These are phyloP conservation scores for Asterochloris sp. DNA, from an alignment of 139 green algal species.

Conservation along the genomic window DNA sequence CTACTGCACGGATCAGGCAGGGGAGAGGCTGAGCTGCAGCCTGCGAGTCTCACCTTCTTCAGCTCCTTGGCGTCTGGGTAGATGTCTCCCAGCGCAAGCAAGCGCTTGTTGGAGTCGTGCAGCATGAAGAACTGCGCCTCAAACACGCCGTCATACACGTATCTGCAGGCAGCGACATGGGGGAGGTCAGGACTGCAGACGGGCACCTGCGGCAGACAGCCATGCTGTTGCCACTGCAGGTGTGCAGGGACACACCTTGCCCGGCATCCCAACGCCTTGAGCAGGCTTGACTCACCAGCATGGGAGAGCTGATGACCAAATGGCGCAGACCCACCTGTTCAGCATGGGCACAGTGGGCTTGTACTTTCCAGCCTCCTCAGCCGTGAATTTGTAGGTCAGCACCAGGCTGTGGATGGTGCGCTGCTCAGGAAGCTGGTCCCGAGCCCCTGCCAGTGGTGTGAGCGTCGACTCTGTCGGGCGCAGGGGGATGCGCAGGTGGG, in stretches of 20 bases:
- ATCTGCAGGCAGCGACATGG: constrained; percentile 25
- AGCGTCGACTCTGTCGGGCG: constrained; percentile 34
- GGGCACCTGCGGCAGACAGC: no score
- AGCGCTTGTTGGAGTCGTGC: constrained; percentile 69
- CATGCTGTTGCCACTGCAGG: no score
- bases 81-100: constrained; percentile 51
- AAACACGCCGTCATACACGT: constrained; percentile 70
- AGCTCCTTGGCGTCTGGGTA: constrained; percentile 59
- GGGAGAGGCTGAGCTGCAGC: no score
- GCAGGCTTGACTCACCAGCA: neutral
- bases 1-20: no score
- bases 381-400: constrained; percentile 79
- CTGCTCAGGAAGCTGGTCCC: constrained; percentile 63
- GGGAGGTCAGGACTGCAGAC: neutral
- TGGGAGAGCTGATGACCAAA: neutral
- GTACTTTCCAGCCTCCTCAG: constrained; percentile 72
- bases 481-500: constrained; percentile 51
- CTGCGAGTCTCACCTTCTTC: constrained; percentile 27
- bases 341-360: constrained; percentile 57
- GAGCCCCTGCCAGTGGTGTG: constrained; percentile 33
- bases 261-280: neutral
- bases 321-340: constrained; percentile 43
- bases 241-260: neutral
- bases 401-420: constrained; percentile 66
- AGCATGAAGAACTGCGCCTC: constrained; percentile 72